Percentiles rank a stretch among this genome's conserved stretches.
Conservation (phyloP, 23 red algal species). For the Gracilariopsis chorda region DNA sequence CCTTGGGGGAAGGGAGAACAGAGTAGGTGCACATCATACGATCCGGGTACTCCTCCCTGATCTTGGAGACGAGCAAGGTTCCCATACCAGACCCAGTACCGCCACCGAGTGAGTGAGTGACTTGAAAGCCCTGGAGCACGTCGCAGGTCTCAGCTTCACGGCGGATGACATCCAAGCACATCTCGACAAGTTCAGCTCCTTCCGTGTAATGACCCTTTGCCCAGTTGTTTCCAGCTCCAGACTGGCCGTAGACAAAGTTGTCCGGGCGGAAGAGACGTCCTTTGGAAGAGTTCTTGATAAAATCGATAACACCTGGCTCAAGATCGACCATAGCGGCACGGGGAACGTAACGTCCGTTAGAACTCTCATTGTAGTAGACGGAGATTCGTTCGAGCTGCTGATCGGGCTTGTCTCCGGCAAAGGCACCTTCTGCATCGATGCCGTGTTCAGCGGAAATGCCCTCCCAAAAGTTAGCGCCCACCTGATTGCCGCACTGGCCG, state of each 20-base stretch:
- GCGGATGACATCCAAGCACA: conserved; percentile 90
- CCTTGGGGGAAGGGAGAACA: conserved; percentile 98
- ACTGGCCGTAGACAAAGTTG: conserved; percentile 98
- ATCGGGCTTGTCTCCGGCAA: conserved; percentile 54
- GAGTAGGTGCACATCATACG: conserved; percentile 99
- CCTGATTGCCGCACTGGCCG: conserved; percentile 99
- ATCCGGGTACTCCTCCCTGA: conserved; percentile 98
- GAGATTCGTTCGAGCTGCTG: conserved; percentile 87
- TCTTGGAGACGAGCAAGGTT: conserved; percentile 94
- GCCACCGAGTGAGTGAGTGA: conserved; percentile 96
- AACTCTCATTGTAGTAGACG: conserved; percentile 97
- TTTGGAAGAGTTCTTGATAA: conserved; percentile 53
- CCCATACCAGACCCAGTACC: conserved; percentile 98
- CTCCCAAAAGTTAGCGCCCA: conserved; percentile 96
- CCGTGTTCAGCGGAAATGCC: conserved; percentile 97
- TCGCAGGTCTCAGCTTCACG: conserved; percentile 95
- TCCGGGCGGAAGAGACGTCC: conserved; percentile 91
- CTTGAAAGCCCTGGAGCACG: conserved; percentile 98
- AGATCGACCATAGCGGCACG: conserved; percentile 92
- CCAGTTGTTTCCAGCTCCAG: conserved; percentile 99
- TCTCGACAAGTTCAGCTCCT: conserved; percentile 96
- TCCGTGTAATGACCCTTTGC: conserved; percentile 99
- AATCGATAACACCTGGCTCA: conserved; percentile 91
- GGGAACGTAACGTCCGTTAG: conserved; percentile 93
- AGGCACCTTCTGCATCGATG: conserved; percentile 74